Conservation (phyloP, 1,284 basidiomycete species). For the Trametes polyzona region DNA sequence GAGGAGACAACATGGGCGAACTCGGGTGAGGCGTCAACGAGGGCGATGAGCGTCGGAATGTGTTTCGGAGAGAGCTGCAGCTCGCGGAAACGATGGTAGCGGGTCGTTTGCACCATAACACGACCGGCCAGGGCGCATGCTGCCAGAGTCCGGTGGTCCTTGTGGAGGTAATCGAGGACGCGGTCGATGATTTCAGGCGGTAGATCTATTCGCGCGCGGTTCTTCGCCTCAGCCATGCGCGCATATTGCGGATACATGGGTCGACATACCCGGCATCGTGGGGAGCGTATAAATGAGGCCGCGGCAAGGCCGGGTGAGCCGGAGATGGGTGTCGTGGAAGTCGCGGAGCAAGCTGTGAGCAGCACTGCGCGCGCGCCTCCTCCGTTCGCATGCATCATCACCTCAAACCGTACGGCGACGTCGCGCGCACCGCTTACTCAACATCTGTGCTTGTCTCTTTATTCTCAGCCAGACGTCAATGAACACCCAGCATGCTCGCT, state of each 20-base stretch:
- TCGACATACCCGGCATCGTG: background rate
- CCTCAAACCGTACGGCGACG: background rate
- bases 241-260: background rate
- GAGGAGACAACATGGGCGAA: slow-evolving; percentile 9
- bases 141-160: slow-evolving; percentile 35
- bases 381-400: slow-evolving; percentile 1
- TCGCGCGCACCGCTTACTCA: slow-evolving; percentile 16
- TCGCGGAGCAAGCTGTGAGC: background rate
- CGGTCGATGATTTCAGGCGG: slow-evolving; percentile 40
- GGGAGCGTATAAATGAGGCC: background rate
- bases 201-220: slow-evolving; percentile 17
- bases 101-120: slow-evolving; percentile 37
- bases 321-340: background rate
- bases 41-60: background rate
- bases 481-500: slow-evolving; percentile 35
- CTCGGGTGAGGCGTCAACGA: slow-evolving; percentile 8
- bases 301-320: background rate
- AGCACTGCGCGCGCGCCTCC: slow-evolving; percentile 4
- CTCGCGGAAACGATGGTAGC: slow-evolving; percentile 40
- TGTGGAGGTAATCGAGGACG: slow-evolving; percentile 39
- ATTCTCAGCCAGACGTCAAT: background rate
- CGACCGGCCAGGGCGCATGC: slow-evolving; percentile 41
- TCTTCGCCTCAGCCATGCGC: background rate
- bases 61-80: slow-evolving; percentile 7
- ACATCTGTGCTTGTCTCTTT: background rate